Evolutionary conservation across 2,329 filamentous ascomycete species (phyloP), one percentile per base, ranked within the genome.

Genomic region (Madurella mycetomatis): DNA sequence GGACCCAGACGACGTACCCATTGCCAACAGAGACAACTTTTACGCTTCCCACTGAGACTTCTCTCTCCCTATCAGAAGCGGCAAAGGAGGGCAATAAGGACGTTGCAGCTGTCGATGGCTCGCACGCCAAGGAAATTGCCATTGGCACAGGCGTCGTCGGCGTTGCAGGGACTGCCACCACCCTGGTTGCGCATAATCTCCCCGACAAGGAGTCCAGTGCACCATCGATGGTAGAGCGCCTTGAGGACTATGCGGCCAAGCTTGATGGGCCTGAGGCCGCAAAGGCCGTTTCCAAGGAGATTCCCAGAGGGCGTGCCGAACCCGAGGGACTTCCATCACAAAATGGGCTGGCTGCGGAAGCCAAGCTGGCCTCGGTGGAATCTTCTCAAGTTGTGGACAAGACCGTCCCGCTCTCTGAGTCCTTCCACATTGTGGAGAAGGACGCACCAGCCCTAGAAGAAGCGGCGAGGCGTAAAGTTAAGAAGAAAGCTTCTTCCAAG

Each of bases 381-480:
- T 48, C 59, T 19, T 61, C 59, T 12, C 55, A 61, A 32, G 49
- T 61, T 46, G 53, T 62, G 30, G 62, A 64, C 48, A 51, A 60
- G 19, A 49, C 32, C 8, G 57, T 56, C 48, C 60, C 60, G 47
- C 60, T 65, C 51, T 62, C 64, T n/a, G 64, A 64, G 51, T 65
- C 64, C 16, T 65, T 65, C 59, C 60, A 63, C 47, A 48, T 64
- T 12, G 57, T 65, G 25, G 58, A 62, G 41, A 58, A 57, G 52
- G 59, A 60, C 31, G 41, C 57, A 54, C 55, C 59, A 53, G 56
- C 53, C 52, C 52, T 50, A 46, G 59, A 60, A 60, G 60, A 61
- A 57, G 60, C 34, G 58, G 59, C 55, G 48, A 52, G 46, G 44
- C 50, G 40, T 40, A 56, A 54, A 46, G 45, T 57, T 17, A 53